Evolutionary conservation across 352 stramenopile genomes (phyloP).

Genomic region (Globisporangium irregulare): DNA sequence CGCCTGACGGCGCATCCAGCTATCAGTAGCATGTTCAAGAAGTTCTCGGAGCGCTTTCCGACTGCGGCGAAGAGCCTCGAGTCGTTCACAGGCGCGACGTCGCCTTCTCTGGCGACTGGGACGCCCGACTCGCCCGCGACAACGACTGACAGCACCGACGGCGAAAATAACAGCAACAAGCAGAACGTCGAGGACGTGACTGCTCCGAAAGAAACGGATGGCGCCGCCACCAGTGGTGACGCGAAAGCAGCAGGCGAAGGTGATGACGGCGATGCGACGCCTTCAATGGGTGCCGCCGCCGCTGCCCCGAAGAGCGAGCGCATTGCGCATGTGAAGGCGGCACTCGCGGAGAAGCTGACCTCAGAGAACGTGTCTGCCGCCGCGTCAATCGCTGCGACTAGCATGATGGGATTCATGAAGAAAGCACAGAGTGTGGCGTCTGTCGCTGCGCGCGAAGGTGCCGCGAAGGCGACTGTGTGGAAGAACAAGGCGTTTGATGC

Average conservation of each 20-base stretch:
- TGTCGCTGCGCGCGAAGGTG: constrained; percentile 70
- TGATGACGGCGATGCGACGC: background rate
- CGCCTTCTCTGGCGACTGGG: constrained; percentile 19
- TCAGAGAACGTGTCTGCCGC: constrained; percentile 65
- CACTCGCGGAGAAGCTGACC: constrained; percentile 65
- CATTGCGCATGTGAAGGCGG: constrained; percentile 48
- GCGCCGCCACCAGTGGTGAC: background rate
- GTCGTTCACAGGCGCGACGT: constrained; percentile 43
- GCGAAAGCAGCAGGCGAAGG: constrained; percentile 6
- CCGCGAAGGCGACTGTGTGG: constrained; percentile 62
- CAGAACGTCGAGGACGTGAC: background rate
- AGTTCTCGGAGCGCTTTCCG: constrained; percentile 73
- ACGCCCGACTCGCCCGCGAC: constrained; percentile 2
- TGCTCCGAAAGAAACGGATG: background rate
- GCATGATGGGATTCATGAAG: constrained; percentile 84
- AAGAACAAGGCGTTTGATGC: constrained; percentile 77
- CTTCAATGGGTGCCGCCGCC: background rate
- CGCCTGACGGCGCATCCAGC: background rate
- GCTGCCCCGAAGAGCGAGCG: constrained; percentile 27
- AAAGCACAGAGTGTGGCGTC: constrained; percentile 75
- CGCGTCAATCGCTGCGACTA: constrained; percentile 57
- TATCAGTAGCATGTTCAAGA: constrained; percentile 61
- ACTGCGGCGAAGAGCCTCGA: constrained; percentile 65
- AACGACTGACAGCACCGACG: background rate
- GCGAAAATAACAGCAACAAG: constrained; percentile 11